Percentiles rank a stretch among this genome's conserved stretches.
Evolutionary conservation across 2,329 filamentous ascomycete genomes (phyloP).

Genomic region (Ophiosphaerella narmari): DNA sequence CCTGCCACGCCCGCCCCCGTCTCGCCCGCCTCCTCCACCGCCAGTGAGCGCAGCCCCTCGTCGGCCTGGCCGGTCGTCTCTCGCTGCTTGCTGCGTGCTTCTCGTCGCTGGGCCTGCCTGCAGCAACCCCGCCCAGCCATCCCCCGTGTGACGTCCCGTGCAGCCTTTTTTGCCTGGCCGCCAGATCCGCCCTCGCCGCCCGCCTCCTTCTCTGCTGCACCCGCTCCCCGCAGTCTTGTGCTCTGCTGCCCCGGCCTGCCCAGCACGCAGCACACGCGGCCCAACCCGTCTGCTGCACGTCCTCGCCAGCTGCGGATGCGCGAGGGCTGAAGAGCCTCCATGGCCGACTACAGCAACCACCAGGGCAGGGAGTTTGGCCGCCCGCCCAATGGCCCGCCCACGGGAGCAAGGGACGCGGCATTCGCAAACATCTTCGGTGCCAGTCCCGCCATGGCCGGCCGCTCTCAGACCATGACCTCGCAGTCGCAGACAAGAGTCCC

Average conservation of each 20-base stretch:
- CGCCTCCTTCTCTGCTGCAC: neutral
- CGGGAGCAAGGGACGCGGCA: slow-evolving; percentile 83
- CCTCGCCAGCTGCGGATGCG: slow-evolving; percentile 31
- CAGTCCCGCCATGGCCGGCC: slow-evolving; percentile 72
- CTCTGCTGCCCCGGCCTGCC: slow-evolving; percentile 6
- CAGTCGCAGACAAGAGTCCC: slow-evolving; percentile 65
- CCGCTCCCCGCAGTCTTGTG: slow-evolving; percentile 15
- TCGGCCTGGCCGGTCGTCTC: slow-evolving; percentile 24
- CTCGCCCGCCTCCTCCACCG: slow-evolving; percentile 8
- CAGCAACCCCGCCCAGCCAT: slow-evolving; percentile 9
- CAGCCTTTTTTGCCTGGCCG: neutral
- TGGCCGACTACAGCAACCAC: slow-evolving; percentile 69
- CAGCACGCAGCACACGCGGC: slow-evolving; percentile 10
- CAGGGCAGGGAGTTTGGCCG: slow-evolving; percentile 64
- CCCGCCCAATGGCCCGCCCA: slow-evolving; percentile 57
- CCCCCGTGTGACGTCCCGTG: neutral
- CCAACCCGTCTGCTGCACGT: slow-evolving; percentile 21
- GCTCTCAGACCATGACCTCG: slow-evolving; percentile 94
- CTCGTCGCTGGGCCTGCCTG: slow-evolving; percentile 8
- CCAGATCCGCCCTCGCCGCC: neutral
- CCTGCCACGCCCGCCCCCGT: slow-evolving; percentile 4
- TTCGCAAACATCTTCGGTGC: slow-evolving; percentile 96
- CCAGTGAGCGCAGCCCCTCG: slow-evolving; percentile 20
- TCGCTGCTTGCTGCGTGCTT: neutral
- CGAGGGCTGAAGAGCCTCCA: slow-evolving; percentile 39